Conservation (phyloP, 2,329 filamentous ascomycete genomes). For the Pezicula neosporulosa region DNA sequence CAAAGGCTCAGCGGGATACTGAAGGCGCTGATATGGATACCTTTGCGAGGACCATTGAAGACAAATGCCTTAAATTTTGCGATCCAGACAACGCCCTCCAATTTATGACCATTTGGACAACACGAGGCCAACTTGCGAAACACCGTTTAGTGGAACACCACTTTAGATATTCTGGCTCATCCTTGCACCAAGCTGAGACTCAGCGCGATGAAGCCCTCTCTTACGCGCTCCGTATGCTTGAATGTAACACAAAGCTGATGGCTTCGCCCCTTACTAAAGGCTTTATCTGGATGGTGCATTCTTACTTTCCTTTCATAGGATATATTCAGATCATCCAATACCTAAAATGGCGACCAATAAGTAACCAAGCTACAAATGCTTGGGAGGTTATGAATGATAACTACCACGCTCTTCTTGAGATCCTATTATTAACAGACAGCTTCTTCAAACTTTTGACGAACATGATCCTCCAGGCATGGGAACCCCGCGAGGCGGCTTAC, state of each 20-base stretch:
- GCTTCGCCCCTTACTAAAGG: conserved; percentile 23
- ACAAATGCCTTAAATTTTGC: conserved; percentile 38
- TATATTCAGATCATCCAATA: conserved; percentile 30
- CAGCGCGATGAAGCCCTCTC: conserved; percentile 29
- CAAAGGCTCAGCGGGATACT: conserved; percentile 5
- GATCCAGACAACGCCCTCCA: conserved; percentile 36
- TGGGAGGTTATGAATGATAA: conserved; percentile 26
- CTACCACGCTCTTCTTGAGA: conserved; percentile 17
- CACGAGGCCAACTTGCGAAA: conserved; percentile 20
- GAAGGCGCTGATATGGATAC: conserved; percentile 11
- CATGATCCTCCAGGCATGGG: conserved; percentile 23
- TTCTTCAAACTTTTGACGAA: conserved; percentile 19
- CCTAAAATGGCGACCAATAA: conserved; percentile 20
- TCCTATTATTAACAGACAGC: conserved; percentile 4
- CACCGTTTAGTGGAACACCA: conserved; percentile 25
- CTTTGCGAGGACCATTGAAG: conserved; percentile 36
- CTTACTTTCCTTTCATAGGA: conserved; percentile 29
- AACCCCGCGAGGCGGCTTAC: conserved; percentile 14
- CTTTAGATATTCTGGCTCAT: conserved; percentile 14
- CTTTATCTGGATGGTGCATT: conserved; percentile 27
- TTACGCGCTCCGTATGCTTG: conserved; percentile 19
- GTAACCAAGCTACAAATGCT: conserved; percentile 20
- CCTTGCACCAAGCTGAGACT: conserved; percentile 18
- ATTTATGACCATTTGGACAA: conserved; percentile 25
- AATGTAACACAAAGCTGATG: conserved; percentile 31